Conservation (phyloP, 768 basidiomycete species). For the Lentinula sp. region DNA sequence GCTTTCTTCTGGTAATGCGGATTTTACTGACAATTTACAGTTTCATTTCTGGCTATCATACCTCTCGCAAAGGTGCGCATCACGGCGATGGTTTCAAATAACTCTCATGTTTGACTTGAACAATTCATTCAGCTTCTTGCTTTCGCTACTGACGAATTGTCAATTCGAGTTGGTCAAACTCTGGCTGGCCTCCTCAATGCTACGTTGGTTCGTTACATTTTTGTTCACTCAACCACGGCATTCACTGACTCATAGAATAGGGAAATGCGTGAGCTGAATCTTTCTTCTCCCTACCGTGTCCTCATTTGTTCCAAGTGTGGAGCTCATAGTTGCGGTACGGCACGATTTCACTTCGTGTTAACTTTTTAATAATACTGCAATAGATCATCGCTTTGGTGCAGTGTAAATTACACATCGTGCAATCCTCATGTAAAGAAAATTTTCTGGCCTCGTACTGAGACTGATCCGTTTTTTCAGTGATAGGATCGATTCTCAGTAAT, state of each 20-base stretch:
- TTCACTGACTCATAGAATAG: conserved; percentile 16
- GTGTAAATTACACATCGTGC: conserved; percentile 67
- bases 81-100: background rate
- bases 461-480: conserved; percentile 37
- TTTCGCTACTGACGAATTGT: conserved; percentile 83
- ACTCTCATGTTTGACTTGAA: background rate
- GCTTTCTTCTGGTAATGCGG: background rate
- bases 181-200: conserved; percentile 83
- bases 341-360: background rate
- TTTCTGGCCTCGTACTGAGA: background rate
- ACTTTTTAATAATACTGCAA: background rate
- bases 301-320: conserved; percentile 39
- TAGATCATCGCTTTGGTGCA: conserved; percentile 45
- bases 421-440: conserved; percentile 62
- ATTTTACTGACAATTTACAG: conserved; percentile 23
- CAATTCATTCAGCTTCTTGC: conserved; percentile 56
- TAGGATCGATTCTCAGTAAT: conserved; percentile 86
- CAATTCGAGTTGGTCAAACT: conserved; percentile 77
- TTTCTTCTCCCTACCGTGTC: conserved; percentile 16
- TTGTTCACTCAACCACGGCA: background rate
- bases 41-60: conserved; percentile 77
- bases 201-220: conserved; percentile 50
- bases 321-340: conserved; percentile 74
- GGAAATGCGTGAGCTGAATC: conserved; percentile 40
- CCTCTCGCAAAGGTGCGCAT: conserved; percentile 68